Base-by-base conservation (phyloP, 768 basidiomycete genomes). In the Lactarius evosmus region DNA sequence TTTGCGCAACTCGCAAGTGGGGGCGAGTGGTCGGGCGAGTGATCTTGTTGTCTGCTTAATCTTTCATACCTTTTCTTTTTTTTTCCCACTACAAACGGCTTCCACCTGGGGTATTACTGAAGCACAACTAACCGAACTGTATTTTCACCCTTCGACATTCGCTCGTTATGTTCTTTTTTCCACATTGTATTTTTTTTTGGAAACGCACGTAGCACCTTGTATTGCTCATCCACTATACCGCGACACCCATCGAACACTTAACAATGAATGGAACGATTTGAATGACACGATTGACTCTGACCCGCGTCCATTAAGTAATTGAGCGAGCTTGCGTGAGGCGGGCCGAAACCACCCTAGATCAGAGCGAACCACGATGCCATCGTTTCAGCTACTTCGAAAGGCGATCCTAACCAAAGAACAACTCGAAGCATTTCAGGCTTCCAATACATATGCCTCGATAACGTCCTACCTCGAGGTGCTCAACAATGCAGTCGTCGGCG, bases 1-100 rank as follows among this genome's bases (percentile, higher is more conserved):
- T 93, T 96, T 78, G 84, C 88, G 36, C 81, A 82, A 61, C 81
- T 96, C 64, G 91, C 91, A 40, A 82, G 79, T 67, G 90, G 87
- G 32, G 94, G 92, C 17, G 91, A 91, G 72, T 87, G 86, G 86
- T 67, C 75, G 7, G 66, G 67, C 49, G 61, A 68, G 49, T 68
- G 46, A 67, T 22, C 17, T 16, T 33, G 54, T 41, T n/a, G 11
- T 55, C 38, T 49, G 16, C 5, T 56, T 41, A 7, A 22, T 27
- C 30, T 55, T 58, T 51, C 40, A 17, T 32, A 40, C 50, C 5
- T 27, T 41, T 36, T 54, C 44, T 53, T 41, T 9, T 27, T 53
- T 14, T 33, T 25, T 38, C 14, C 9, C 9, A 27, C 6, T 16
- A 12, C 8, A 8, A 12, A 17, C 30, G 12, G 61, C 50, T 63